Percentiles rank a stretch among this genome's conserved stretches.
Conservation (phyloP, 2,329 filamentous ascomycete species). For the Ophiostoma quercus region DNA sequence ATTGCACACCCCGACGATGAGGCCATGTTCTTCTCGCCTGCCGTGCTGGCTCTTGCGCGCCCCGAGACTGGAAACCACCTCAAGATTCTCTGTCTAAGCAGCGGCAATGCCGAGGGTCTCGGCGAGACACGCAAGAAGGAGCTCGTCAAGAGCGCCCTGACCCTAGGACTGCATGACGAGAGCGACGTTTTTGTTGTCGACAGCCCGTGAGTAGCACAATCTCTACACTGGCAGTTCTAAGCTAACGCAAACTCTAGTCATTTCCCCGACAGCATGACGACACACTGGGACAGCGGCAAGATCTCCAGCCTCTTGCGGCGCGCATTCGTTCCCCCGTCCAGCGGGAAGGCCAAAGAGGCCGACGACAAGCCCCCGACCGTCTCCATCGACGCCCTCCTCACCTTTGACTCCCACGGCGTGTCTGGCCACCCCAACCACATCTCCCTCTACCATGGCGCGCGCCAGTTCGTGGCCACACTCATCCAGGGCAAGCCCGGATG, state of each 20-base stretch:
- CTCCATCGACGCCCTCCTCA: constrained; percentile 76
- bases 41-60: constrained; percentile 74
- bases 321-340: constrained; percentile 50
- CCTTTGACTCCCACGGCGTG: constrained; percentile 78
- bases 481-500: constrained; percentile 59
- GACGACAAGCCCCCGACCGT: constrained; percentile 39
- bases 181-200: constrained; percentile 85
- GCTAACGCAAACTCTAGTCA: constrained; percentile 37
- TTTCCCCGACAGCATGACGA: constrained; percentile 87
- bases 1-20: constrained; percentile 98
- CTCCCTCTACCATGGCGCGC: constrained; percentile 77
- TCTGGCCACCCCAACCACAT: constrained; percentile 92
- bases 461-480: constrained; percentile 63
- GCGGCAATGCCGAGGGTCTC: constrained; percentile 81
- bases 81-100: constrained; percentile 89
- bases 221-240: too few relatives aligned
- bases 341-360: constrained; percentile 21
- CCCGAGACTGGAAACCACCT: constrained; percentile 81
- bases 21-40: constrained; percentile 98
- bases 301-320: constrained; percentile 65
- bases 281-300: constrained; percentile 65
- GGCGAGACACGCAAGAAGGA: constrained; percentile 79
- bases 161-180: constrained; percentile 66
- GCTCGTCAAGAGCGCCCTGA: constrained; percentile 70
- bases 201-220: constrained; percentile 51